These are phyloP conservation scores for Cicer judaicum DNA, from an alignment of 306 rosid genomes.

Conservation along the genomic window DNA sequence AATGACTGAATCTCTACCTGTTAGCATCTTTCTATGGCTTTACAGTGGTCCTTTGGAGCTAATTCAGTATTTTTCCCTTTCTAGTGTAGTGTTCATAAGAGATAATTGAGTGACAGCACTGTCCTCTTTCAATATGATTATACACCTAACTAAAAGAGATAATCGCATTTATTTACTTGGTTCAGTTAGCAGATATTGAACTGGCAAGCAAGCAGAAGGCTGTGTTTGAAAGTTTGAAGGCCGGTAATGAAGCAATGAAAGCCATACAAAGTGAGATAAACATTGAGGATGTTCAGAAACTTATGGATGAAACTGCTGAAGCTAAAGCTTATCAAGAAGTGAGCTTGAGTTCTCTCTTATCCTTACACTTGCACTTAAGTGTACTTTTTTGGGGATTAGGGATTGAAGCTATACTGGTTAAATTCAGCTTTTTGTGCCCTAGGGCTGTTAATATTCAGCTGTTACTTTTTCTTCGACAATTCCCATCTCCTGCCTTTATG, in stretches of 20 bases:
- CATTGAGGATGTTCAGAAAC: constrained; percentile 92
- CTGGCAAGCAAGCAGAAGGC: constrained; percentile 91
- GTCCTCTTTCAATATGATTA: constrained; percentile 24
- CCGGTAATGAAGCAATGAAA: constrained; percentile 87
- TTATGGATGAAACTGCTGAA: constrained; percentile 91
- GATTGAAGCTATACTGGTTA: constrained; percentile 14
- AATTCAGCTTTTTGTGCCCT: constrained; percentile 12
- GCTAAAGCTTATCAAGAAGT: constrained; percentile 99
- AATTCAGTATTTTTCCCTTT: constrained; percentile 4
- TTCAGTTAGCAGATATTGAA: constrained; percentile 94
- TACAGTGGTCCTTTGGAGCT: constrained; percentile 15
- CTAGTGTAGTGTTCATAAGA: constrained; percentile 16
- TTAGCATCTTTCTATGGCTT: constrained; percentile 44
- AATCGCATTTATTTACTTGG: constrained; percentile 32
- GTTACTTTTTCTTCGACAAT: constrained; percentile 36
- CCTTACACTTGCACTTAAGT: constrained; percentile 23
- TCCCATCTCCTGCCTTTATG: constrained; percentile 11
- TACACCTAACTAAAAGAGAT: constrained; percentile 20
- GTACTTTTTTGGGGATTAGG: neutral
- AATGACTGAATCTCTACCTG: neutral
- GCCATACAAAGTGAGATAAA: constrained; percentile 94
- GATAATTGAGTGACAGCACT: constrained; percentile 1
- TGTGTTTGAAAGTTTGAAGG: constrained; percentile 89
- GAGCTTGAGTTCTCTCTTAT: constrained; percentile 49
- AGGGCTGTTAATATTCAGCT: constrained; percentile 1